These are phyloP conservation scores for Phylloporus scabripes DNA, from an alignment of 768 basidiomycete species.

Conservation along the genomic window DNA sequence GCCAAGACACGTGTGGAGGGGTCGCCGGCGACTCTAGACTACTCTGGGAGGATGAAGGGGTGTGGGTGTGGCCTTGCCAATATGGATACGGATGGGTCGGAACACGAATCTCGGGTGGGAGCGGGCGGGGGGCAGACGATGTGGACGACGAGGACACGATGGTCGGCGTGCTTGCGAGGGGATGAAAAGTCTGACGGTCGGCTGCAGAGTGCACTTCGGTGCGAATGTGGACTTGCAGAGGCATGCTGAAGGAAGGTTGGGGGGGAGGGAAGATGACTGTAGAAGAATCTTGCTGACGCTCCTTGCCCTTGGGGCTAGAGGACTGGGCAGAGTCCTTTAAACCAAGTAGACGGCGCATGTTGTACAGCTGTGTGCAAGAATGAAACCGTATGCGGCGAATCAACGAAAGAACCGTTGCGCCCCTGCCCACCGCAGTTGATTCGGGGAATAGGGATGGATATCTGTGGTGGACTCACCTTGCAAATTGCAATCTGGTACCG, in stretches of 20 bases:
- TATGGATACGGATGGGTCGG: constrained; percentile 32
- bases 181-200: constrained; percentile 13
- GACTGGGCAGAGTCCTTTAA: constrained; percentile 20
- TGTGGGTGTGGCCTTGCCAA: constrained; percentile 30
- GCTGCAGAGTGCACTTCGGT: constrained; percentile 26
- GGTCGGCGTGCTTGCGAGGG: constrained; percentile 18
- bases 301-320: constrained; percentile 23
- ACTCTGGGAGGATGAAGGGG: constrained; percentile 28
- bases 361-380: constrained; percentile 4
- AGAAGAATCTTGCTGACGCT: constrained; percentile 14
- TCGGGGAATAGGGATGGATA: constrained; percentile 6
- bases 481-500: neutral
- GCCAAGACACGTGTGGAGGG: constrained; percentile 40
- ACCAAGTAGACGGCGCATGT: constrained; percentile 30
- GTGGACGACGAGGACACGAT: constrained; percentile 17
- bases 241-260: neutral
- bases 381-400: constrained; percentile 14
- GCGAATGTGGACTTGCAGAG: constrained; percentile 26
- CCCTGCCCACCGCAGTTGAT: constrained; percentile 18
- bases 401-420: constrained; percentile 8
- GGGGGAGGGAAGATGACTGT: constrained; percentile 3
- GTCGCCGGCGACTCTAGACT: constrained; percentile 30
- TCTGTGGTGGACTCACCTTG: constrained; percentile 11
- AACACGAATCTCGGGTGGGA: constrained; percentile 31
- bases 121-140: constrained; percentile 15